Evolutionary conservation across 129 eudicot species (phyloP).

Genomic region (Flaveria bidentis): DNA sequence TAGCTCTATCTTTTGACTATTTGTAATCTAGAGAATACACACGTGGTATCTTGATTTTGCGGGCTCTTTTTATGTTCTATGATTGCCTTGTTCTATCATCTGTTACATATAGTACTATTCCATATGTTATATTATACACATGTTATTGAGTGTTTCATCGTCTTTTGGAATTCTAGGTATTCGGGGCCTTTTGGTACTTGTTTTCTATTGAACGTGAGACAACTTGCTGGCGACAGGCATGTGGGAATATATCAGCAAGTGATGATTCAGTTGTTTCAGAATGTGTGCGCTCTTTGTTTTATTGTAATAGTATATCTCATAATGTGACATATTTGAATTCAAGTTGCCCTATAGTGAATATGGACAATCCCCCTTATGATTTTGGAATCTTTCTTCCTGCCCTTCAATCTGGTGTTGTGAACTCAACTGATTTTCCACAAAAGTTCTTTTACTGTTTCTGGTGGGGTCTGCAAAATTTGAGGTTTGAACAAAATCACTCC

Average conservation of each 20-base stretch:
- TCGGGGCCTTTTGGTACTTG: slow-evolving; percentile 97
- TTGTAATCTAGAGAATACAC: neutral
- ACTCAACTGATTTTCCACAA: slow-evolving; percentile 74
- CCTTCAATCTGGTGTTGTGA: slow-evolving; percentile 85
- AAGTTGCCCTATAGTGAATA: slow-evolving; percentile 57
- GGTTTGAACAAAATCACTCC: slow-evolving; percentile 42
- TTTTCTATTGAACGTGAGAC: slow-evolving; percentile 92
- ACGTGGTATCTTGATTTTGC: neutral
- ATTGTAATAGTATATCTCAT: slow-evolving; percentile 32
- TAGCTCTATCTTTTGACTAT: neutral
- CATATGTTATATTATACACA: neutral
- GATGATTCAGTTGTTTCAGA: neutral
- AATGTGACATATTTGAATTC: slow-evolving; percentile 36
- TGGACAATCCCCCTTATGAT: slow-evolving; percentile 60
- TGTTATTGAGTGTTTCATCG: slow-evolving; percentile 24
- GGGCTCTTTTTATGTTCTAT: neutral
- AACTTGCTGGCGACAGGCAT: slow-evolving; percentile 86
- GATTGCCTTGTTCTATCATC: neutral
- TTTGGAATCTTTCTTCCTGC: slow-evolving; percentile 93
- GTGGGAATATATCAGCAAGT: slow-evolving; percentile 34
- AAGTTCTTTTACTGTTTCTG: slow-evolving; percentile 97
- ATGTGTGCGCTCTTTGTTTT: slow-evolving; percentile 51
- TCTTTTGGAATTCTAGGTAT: slow-evolving; percentile 45
- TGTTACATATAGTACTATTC: neutral
- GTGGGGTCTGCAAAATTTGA: slow-evolving; percentile 99